phyloP scores from a whole-genome alignment of 2,329 filamentous ascomycete species.

The Fusarium sterilihyphosum region DNA sequence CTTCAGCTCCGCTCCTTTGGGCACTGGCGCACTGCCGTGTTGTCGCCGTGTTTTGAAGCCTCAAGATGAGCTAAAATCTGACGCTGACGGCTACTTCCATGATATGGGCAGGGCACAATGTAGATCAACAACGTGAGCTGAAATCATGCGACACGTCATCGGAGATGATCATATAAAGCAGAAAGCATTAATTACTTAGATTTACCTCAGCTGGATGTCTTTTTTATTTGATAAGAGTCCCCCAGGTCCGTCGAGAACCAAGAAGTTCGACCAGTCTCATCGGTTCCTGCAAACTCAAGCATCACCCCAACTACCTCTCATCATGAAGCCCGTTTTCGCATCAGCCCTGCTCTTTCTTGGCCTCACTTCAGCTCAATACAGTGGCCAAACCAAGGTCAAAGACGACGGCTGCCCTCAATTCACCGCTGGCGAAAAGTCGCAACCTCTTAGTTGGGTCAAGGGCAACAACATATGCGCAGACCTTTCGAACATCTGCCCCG shows the following conservation, averaged over 20 bases:
- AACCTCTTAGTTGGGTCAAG: neutral
- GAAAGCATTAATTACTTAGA: fast-evolving
- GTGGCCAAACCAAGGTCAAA: conserved; percentile 4
- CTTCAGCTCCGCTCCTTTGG: neutral
- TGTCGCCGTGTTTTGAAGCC: neutral
- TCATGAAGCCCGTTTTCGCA: neutral
- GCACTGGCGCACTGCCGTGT: no score
- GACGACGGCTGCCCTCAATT: conserved; percentile 6
- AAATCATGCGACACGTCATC: no score
- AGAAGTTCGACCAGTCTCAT: neutral
- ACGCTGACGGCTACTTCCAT: neutral
- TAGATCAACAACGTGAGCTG: neutral
- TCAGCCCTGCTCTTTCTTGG: neutral
- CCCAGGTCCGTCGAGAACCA: neutral
- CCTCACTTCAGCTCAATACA: neutral
- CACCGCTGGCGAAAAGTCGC: neutral
- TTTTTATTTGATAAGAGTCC: no score
- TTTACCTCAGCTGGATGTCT: no score
- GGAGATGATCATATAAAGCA: neutral
- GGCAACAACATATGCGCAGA: conserved; percentile 10
- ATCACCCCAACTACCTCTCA: neutral
- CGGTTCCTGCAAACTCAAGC: fast-evolving
- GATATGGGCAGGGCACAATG: neutral
- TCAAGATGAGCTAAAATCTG: neutral
- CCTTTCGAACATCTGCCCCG: neutral